phyloP scores from a whole-genome alignment of 176 grass and related monocot genomes.

The Dendrocalamus sinicus region DNA sequence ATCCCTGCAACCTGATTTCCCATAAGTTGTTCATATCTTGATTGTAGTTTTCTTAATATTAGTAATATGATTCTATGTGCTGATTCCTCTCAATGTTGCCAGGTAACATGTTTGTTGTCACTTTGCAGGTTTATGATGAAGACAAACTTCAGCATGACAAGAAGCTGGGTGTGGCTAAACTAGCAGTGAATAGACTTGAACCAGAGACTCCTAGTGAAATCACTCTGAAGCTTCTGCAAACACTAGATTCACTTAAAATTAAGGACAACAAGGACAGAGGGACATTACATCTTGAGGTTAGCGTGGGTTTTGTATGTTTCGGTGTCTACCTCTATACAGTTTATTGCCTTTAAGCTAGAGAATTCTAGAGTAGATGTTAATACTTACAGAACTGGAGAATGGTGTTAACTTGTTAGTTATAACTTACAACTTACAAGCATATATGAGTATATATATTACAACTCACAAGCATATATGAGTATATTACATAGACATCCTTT shows the following conservation, averaged over 20 bases:
- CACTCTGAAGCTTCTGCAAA: constrained; percentile 70
- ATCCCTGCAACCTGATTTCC: neutral
- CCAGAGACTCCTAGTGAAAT: constrained; percentile 58
- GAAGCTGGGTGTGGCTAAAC: constrained; percentile 73
- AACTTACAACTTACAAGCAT: neutral
- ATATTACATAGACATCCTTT: neutral
- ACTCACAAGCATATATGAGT: no score
- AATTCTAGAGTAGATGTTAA: constrained; percentile 28
- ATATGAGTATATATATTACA: neutral
- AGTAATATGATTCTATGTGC: constrained; percentile 1
- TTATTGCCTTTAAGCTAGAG: constrained; percentile 30
- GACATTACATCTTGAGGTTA: constrained; percentile 76
- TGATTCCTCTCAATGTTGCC: neutral
- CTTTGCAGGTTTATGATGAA: constrained; percentile 84
- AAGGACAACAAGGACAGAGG: constrained; percentile 89
- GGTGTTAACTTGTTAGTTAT: neutral
- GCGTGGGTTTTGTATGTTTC: constrained; percentile 20
- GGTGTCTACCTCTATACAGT: neutral
- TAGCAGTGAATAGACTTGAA: constrained; percentile 65
- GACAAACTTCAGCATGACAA: constrained; percentile 79
- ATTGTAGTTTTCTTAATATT: neutral
- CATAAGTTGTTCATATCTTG: neutral
- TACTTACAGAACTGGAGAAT: neutral
- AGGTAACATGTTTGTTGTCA: constrained; percentile 19
- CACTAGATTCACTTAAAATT: constrained; percentile 80